These are phyloP conservation scores for Thalassiosira hispida DNA, from an alignment of 352 stramenopile species.

Conservation along the genomic window DNA sequence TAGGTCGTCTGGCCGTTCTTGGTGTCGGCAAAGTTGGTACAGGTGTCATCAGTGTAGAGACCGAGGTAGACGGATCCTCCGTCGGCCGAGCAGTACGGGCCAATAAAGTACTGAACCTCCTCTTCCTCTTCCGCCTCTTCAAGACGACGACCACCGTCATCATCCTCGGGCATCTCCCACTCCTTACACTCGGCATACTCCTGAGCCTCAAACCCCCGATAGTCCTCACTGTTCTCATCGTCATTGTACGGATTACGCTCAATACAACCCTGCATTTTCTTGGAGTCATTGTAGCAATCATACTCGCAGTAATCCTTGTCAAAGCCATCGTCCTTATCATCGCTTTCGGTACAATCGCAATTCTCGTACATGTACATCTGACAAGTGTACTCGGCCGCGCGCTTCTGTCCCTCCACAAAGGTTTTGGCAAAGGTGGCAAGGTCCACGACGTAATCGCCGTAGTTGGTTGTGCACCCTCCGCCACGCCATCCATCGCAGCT, in stretches of 20 bases:
- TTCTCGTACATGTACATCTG: slow-evolving; percentile 38
- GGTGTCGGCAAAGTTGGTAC: slow-evolving; percentile 50
- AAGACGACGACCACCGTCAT: slow-evolving; percentile 39
- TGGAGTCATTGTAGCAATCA: slow-evolving; percentile 64
- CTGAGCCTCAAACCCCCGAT: slow-evolving; percentile 21
- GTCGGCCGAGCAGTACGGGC: slow-evolving; percentile 57
- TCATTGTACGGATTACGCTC: slow-evolving; percentile 70
- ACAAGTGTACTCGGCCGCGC: slow-evolving; percentile 19
- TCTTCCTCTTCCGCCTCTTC: slow-evolving; percentile 19
- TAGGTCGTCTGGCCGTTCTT: slow-evolving; percentile 51
- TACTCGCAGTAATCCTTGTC: slow-evolving; percentile 69
- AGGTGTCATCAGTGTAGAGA: slow-evolving; percentile 58
- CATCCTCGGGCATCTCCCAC: slow-evolving; percentile 38
- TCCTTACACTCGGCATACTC: slow-evolving; percentile 23
- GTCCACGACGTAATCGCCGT: slow-evolving; percentile 80
- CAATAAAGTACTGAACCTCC: slow-evolving; percentile 56
- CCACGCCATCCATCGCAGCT: slow-evolving; percentile 47
- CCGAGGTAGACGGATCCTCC: slow-evolving; percentile 51
- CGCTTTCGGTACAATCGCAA: slow-evolving; percentile 45
- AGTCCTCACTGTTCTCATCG: slow-evolving; percentile 50
- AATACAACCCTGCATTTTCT: slow-evolving; percentile 63
- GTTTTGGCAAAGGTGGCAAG: slow-evolving; percentile 71
- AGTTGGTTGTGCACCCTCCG: slow-evolving; percentile 57
- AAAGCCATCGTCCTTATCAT: slow-evolving; percentile 28
- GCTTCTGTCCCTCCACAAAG: slow-evolving; percentile 41